Evolutionary conservation across 192 early-diverging fungal genomes (phyloP), one percentile per base, ranked within the genome.

Genomic region (Dissophora ornata): DNA sequence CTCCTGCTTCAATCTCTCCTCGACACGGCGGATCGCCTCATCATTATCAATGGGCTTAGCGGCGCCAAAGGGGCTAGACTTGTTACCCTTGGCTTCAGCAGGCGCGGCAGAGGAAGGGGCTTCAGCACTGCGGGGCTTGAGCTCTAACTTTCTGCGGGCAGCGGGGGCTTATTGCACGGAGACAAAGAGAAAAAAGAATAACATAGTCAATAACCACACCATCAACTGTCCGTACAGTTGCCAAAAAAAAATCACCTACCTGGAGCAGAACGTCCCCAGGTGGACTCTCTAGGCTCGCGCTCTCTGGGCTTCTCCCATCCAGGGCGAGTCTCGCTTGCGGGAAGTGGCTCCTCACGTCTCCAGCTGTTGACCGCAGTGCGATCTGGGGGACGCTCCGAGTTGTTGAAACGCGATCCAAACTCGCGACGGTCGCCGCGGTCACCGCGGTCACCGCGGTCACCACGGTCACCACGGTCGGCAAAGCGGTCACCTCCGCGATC

Each of bases 41-140:
- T 80, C 79, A 25, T 67, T 82, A 69, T 90, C 88, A 60, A 90
- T 83, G 36, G 89, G 88, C 46, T 80, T 85, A 30, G 89, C 89
- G 22, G 68, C 86, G 19, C 89, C 89, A 47, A 90, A 90, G 47
- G 89, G 89, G 74, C 84, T 87, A 29, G 83, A 69, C 61, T 86
- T 88, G 48, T 65, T 74, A 32, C 51, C 47, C 22, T 42, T 51
- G 30, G 56, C 19, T 13, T 62, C 66, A n/a, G 69, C 45, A 19
- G 80, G 34, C 16, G 79, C 28, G n/a, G 60, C 69, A 34, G 70
- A 11, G 34, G 64, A 36, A 33, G 67, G 42, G 26, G 69, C 41
- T 25, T 57, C 63, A 32, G 82, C 34, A 42, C 79, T 71, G 51
- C 86, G 83, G 32, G 88, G 86, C 77, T 82, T 83, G 19, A 89